Conservation (phyloP, 73 alveolate species). For the Symbiodinium pilosum region DNA sequence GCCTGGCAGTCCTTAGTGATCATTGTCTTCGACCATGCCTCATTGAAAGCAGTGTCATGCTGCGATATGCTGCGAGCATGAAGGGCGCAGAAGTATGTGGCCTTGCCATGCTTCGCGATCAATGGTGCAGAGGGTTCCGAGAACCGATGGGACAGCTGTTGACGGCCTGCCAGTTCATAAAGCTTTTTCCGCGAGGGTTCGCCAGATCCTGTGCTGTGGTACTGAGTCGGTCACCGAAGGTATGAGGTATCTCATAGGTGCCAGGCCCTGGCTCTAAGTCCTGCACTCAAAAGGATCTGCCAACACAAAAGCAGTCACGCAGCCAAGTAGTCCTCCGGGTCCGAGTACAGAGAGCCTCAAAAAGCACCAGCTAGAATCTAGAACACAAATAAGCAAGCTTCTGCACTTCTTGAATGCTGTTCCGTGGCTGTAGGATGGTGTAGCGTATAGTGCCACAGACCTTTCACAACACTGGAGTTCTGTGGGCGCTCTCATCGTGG, state of each 20-base stretch:
- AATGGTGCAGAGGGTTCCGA: slow-evolving; percentile 82
- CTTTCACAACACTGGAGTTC: neutral
- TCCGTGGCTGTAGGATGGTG: slow-evolving; percentile 44
- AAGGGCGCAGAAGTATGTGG: neutral
- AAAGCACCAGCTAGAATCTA: neutral
- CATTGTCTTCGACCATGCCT: slow-evolving; percentile 94
- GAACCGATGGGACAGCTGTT: slow-evolving; percentile 84
- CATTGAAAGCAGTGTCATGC: neutral
- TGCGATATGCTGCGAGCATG: neutral
- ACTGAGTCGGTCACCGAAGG: slow-evolving; percentile 11
- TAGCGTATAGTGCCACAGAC: slow-evolving; percentile 68
- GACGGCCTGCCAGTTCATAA: slow-evolving; percentile 28
- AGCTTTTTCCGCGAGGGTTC: neutral
- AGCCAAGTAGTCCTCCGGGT: slow-evolving; percentile 87
- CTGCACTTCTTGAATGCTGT: neutral
- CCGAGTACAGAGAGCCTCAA: slow-evolving; percentile 65
- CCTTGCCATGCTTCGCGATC: slow-evolving; percentile 87
- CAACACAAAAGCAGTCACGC: no score
- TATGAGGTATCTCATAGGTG: slow-evolving; percentile 55
- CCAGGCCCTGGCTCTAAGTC: slow-evolving; percentile 86
- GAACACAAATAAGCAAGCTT: neutral
- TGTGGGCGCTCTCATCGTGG: no score
- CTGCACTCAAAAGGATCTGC: no score
- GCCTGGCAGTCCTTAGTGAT: slow-evolving; percentile 32
- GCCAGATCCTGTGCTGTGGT: neutral